A percentile compares a stretch with the other conserved stretches of the same genome.
Evolutionary conservation across 2,329 filamentous ascomycete species (phyloP).

Genomic region (Dryadomyces quercus-mongolicae): DNA sequence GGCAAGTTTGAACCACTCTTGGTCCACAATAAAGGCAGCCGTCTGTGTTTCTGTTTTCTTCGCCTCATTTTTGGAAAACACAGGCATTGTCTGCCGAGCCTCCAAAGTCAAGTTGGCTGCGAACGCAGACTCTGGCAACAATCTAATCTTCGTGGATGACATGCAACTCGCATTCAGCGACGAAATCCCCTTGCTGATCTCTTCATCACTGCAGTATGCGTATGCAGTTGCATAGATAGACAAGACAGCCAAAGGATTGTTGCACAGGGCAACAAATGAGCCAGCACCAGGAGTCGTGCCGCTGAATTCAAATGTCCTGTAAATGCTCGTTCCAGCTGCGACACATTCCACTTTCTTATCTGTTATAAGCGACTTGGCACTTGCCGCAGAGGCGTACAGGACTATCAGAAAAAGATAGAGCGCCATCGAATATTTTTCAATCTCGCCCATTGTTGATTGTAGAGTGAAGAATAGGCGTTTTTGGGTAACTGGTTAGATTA

Average conservation of each 20-base stretch:
- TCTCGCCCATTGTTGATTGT: slow-evolving; percentile 6
- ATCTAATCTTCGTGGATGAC: too few relatives aligned
- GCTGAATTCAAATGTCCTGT: neutral
- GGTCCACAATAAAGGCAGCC: neutral
- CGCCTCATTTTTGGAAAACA: neutral
- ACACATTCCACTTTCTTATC: neutral
- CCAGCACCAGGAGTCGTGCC: neutral
- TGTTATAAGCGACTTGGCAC: neutral
- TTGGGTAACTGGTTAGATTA: too few relatives aligned
- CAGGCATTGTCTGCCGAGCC: neutral
- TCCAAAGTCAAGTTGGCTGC: neutral
- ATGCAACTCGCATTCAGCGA: neutral
- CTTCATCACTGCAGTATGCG: neutral
- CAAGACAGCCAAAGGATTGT: neutral
- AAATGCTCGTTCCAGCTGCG: neutral
- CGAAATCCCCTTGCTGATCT: neutral
- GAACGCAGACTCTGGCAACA: neutral
- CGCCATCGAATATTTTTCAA: neutral
- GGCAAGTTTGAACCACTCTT: neutral
- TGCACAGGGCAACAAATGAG: neutral
- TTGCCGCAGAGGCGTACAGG: neutral
- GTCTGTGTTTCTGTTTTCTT: neutral
- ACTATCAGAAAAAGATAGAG: neutral
- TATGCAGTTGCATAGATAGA: neutral
- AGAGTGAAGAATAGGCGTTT: too few relatives aligned